These are phyloP conservation scores for Penicillium fuscoglaucum DNA, from an alignment of 2,329 filamentous ascomycete species.

Conservation along the genomic window DNA sequence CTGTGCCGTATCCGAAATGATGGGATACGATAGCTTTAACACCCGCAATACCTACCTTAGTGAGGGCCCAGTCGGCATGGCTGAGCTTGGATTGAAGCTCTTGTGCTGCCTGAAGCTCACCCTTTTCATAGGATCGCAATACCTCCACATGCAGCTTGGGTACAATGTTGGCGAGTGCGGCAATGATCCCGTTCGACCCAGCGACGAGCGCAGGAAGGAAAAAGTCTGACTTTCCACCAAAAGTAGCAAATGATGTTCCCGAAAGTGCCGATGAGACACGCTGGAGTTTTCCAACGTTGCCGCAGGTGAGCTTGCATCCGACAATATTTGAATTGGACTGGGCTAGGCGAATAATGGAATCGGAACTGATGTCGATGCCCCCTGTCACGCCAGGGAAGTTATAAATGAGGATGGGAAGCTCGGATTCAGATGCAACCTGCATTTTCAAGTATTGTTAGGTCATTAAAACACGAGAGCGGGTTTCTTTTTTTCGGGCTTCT, in stretches of 20 bases:
- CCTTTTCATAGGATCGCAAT: constrained; percentile 69
- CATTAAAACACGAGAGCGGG: not conserved
- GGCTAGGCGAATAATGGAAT: constrained; percentile 55
- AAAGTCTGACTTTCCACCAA: constrained; percentile 80
- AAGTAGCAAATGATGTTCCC: constrained; percentile 66
- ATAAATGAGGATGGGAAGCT: constrained; percentile 63
- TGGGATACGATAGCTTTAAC: constrained; percentile 77
- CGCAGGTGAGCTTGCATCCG: constrained; percentile 65
- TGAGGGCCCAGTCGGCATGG: constrained; percentile 74
- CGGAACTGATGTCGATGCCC: constrained; percentile 61
- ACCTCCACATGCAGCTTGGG: constrained; percentile 75
- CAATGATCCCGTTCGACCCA: constrained; percentile 76
- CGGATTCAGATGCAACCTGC: constrained; percentile 53
- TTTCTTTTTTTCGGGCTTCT: not conserved
- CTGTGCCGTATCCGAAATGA: constrained; percentile 69
- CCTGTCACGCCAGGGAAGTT: constrained; percentile 62
- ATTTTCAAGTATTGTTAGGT: not conserved
- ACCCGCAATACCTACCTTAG: constrained; percentile 73
- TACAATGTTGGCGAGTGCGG: constrained; percentile 76
- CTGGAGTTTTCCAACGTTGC: constrained; percentile 64
- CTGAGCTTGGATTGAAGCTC: constrained; percentile 69
- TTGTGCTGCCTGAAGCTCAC: constrained; percentile 69
- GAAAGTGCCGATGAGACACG: constrained; percentile 49
- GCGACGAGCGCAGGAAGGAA: constrained; percentile 72
- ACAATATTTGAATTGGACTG: constrained; percentile 57